Conservation (phyloP, 345 rosid genomes). For the Streptanthus diversifolius region DNA sequence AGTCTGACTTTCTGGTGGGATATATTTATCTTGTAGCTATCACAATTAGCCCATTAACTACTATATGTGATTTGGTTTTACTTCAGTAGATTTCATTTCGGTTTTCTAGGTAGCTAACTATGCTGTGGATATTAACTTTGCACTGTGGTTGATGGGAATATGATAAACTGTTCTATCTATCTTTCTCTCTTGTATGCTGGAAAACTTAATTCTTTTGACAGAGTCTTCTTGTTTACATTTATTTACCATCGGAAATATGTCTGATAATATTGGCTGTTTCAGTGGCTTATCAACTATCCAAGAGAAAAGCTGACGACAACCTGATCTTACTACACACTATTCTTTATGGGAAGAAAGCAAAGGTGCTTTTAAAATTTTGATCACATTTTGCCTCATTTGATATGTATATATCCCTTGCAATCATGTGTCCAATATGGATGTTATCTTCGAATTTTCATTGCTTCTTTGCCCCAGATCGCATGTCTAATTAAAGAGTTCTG, state of each 20-base stretch:
- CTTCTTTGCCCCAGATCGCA: neutral
- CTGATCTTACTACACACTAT: slow-evolving; percentile 69
- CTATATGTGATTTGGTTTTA: neutral
- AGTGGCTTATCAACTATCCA: slow-evolving; percentile 96
- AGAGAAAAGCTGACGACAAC: slow-evolving; percentile 89
- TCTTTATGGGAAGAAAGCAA: slow-evolving; percentile 95
- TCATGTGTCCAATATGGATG: neutral
- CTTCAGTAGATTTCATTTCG: neutral
- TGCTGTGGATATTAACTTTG: neutral
- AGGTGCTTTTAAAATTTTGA: slow-evolving; percentile 44
- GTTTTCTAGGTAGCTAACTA: slow-evolving; percentile 4
- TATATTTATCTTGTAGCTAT: neutral
- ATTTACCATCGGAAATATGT: slow-evolving; percentile 4
- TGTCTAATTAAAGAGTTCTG: neutral
- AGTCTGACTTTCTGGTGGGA: neutral
- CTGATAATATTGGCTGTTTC: slow-evolving; percentile 42
- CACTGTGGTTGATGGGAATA: slow-evolving; percentile 1
- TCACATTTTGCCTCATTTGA: neutral
- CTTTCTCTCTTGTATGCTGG: slow-evolving; percentile 2
- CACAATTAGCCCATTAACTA: neutral
- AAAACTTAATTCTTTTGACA: neutral
- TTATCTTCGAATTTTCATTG: neutral
- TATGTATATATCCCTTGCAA: neutral
- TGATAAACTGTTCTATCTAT: neutral
- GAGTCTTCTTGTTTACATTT: neutral